Evolutionary conservation across 305 asterid genomes (phyloP).

Genomic region (Salvia sclarea): DNA sequence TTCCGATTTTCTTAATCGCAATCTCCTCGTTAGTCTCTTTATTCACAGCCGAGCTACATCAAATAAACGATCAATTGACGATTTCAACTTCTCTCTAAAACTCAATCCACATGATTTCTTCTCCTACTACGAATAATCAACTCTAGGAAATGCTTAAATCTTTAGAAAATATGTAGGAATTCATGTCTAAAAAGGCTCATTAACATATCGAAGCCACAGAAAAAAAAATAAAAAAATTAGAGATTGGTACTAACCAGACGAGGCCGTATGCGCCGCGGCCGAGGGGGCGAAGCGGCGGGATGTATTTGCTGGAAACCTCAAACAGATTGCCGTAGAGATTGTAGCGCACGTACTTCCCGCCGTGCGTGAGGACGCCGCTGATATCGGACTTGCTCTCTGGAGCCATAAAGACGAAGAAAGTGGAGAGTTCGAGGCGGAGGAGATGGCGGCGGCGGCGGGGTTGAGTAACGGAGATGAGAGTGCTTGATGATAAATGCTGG

Average conservation of each 20-base stretch:
- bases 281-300: slow-evolving; percentile 83
- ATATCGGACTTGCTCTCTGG: slow-evolving; percentile 36
- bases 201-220: neutral
- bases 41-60: slow-evolving; percentile 68
- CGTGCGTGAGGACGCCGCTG: slow-evolving; percentile 58
- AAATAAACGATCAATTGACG: slow-evolving; percentile 3
- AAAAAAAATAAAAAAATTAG: no score
- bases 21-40: slow-evolving; percentile 72
- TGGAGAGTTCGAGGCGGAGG: neutral
- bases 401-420: slow-evolving; percentile 39
- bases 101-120: neutral
- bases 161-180: neutral
- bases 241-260: slow-evolving; percentile 59
- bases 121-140: slow-evolving; percentile 1
- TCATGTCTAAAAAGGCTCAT: neutral
- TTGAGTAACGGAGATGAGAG: slow-evolving; percentile 4
- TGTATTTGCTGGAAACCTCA: slow-evolving; percentile 66
- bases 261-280: slow-evolving; percentile 95
- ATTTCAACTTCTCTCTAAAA: neutral
- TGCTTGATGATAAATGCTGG: slow-evolving; percentile 28
- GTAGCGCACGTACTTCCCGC: slow-evolving; percentile 71
- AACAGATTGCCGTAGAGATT: slow-evolving; percentile 73
- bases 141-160: neutral
- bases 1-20: slow-evolving; percentile 88
- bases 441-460: neutral